Evolutionary conservation across 2,329 filamentous ascomycete species (phyloP), one percentile per base, ranked within the genome.

Genomic region (Pyrenophora graminea): DNA sequence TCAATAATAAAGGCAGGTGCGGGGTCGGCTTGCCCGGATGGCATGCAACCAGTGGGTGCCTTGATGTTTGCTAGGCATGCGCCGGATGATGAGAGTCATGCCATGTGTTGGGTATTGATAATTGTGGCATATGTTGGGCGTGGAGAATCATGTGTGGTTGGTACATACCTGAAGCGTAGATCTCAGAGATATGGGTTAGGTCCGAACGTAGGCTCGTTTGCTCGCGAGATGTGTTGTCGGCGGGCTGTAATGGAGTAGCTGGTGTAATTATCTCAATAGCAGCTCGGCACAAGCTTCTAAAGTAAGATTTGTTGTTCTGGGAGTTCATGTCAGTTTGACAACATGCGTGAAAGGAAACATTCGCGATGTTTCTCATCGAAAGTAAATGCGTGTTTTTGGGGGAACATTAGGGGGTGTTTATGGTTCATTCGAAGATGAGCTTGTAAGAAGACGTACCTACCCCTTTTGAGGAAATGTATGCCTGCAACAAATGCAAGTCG

Each of bases 121-220:
- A 21, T 30, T 2, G 10, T 30, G 27, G 7, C 27, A 30, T 30
- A 9, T 10, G 12, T 30, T 30, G 27, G 27, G 27, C 27, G 27
- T 30, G 3, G 10, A 30, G 9, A 17, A 13, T 21, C 18, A 38
- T 21, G 18, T 12, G 18, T 38, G 17, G 6, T 38, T 23, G 17
- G n/a, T 43, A 44, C 49, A 12, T 44, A 52, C 49, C 45, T 52
- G 34, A 45, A 43, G 12, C 12, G 25, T 48, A 31, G 30, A 44
- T 53, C n/a, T 41, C 13, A 32, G 32, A 48, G 30, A 40, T 40
- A 9, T 45, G 34, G 32, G 18, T 27, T 21, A 18, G 13, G 18
- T 21, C 32, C 36, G 13, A 37, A 10, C 8, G 6, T 18, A 39
- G 27, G 9, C 37, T 38, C 32, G 27, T 39, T 18, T 34, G 27